Base-by-base conservation (phyloP, 164 flowering plant genomes). In the Sedum album region DNA sequence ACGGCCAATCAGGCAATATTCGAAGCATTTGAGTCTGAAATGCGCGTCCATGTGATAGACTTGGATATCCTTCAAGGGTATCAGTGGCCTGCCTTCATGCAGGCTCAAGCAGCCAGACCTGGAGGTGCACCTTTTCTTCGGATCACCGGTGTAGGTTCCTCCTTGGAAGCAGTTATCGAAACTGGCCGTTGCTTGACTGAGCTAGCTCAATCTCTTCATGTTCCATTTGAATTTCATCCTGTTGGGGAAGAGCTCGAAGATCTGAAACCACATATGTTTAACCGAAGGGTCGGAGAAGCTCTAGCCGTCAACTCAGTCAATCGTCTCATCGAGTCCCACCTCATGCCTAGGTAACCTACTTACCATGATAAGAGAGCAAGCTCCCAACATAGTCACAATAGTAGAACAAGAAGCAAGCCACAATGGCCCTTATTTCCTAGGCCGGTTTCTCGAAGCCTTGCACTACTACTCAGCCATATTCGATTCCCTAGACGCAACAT, bases 81-180 rank as follows among this genome's bases (percentile, higher is more conserved):
- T 69, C 93, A 90, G 35, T 88, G 91, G 93, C 93, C 93, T 7
- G 87, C 89, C 18, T 84, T 89, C 81, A 81, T 88, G 84, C 96
- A 89, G 62, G 89, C 87, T 63, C 71, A 88, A 1, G 93, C 96
- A 1, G 85, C 89, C 42, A 67, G 93, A 10, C 83, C 85, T 0
- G 81, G 84, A 0, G 89, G 88, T 0, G 76, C 89, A 17, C 93
- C 90, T 0, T 86, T 82, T 30, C 85, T 89, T 66, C 77, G 96
- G 15, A 80, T 89, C 51, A 89, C 96, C 10, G 96, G 96, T 4
- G 82, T 88, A 4, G 93, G 91, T 18, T 41, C 75, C 6, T 76
- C 84, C 0, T 73, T 73, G 0, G 88, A 85, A 8, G 23, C 74
- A 1, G 83, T 86, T 0, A 72, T 55, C 21, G 90, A 87, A 68